Evolutionary conservation across 495 filamentous ascomycete genomes (phyloP).

Genomic region (Staphylotrichum tortipilum): DNA sequence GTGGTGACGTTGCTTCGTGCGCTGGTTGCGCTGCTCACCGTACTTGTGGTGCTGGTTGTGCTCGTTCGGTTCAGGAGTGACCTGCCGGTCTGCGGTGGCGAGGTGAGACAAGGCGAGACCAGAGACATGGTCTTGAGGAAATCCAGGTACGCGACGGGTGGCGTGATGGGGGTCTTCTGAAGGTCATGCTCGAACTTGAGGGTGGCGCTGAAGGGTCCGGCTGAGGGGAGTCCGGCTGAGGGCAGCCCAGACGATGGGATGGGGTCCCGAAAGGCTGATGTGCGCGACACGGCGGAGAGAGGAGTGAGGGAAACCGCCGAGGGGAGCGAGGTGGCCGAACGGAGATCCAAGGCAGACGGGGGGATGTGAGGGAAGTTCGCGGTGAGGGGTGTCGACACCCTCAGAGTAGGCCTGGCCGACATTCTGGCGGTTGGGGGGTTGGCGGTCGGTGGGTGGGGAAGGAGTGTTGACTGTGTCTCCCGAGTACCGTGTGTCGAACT

Average conservation of each 20-base stretch:
- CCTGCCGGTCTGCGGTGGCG: slow-evolving; percentile 37
- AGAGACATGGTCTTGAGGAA: slow-evolving; percentile 69
- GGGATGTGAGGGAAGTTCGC: slow-evolving; percentile 74
- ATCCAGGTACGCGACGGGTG: slow-evolving; percentile 81
- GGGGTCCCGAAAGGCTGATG: slow-evolving; percentile 27
- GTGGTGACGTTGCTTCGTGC: slow-evolving; percentile 19
- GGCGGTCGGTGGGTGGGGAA: slow-evolving; percentile 8
- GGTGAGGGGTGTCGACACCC: slow-evolving; percentile 67
- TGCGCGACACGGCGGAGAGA: slow-evolving; percentile 25
- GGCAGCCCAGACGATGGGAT: slow-evolving; percentile 24
- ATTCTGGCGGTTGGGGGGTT: slow-evolving; percentile 36
- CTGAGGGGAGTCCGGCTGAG: slow-evolving; percentile 29
- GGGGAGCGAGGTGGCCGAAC: slow-evolving; percentile 39
- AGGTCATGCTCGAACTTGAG: slow-evolving; percentile 28
- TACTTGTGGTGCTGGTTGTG: slow-evolving; percentile 22
- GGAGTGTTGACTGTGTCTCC: slow-evolving; percentile 15
- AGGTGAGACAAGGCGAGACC: slow-evolving; percentile 48
- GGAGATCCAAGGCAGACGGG: slow-evolving; percentile 37
- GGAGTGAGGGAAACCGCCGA: slow-evolving; percentile 27
- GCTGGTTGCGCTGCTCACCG: slow-evolving; percentile 22
- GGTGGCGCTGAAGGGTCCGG: slow-evolving; percentile 24
- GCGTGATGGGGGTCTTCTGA: slow-evolving; percentile 77
- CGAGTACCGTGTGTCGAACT: slow-evolving; percentile 25
- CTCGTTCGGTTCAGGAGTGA: slow-evolving; percentile 29
- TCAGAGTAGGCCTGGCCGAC: slow-evolving; percentile 57